phyloP scores from a whole-genome alignment of 306 rosid species.

The Rosa chinensis region DNA sequence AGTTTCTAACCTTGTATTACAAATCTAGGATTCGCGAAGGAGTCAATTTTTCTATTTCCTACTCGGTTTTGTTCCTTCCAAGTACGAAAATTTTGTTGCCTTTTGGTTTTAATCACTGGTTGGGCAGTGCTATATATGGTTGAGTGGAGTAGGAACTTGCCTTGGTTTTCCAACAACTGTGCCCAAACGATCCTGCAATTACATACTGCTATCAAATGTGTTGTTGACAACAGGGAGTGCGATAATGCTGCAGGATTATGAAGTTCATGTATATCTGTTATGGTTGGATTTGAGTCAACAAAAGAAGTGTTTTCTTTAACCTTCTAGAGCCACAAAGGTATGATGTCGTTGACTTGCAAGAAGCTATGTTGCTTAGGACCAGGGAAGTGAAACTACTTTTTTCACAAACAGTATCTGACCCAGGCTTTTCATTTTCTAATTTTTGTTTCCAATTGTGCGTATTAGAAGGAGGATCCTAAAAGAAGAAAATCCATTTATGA shows the following conservation, averaged over 20 bases:
- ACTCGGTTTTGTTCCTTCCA: not conserved
- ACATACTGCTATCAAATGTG: conserved; percentile 37
- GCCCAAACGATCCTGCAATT: conserved; percentile 44
- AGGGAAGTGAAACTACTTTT: not conserved
- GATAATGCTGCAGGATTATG: conserved; percentile 41
- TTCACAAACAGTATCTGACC: not conserved
- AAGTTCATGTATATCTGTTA: conserved; percentile 40
- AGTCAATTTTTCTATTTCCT: not conserved
- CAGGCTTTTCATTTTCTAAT: not conserved
- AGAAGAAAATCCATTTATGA: not conserved
- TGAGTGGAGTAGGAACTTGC: conserved; percentile 37
- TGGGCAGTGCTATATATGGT: not conserved
- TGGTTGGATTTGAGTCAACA: conserved; percentile 37
- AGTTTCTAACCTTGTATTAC: too few species aligned
- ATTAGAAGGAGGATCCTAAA: not conserved
- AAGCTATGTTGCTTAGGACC: not conserved
- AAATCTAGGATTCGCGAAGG: too few species aligned
- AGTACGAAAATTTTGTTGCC: not conserved
- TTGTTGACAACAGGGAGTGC: conserved; percentile 30
- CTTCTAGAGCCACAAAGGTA: not conserved
- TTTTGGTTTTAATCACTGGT: not conserved
- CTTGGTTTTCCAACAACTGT: conserved; percentile 31
- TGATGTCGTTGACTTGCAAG: not conserved
- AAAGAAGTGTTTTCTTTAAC: not conserved
- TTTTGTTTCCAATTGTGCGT: not conserved